These are phyloP conservation scores for Xerocomus spinulosus DNA, from an alignment of 768 basidiomycete species.

Conservation along the genomic window DNA sequence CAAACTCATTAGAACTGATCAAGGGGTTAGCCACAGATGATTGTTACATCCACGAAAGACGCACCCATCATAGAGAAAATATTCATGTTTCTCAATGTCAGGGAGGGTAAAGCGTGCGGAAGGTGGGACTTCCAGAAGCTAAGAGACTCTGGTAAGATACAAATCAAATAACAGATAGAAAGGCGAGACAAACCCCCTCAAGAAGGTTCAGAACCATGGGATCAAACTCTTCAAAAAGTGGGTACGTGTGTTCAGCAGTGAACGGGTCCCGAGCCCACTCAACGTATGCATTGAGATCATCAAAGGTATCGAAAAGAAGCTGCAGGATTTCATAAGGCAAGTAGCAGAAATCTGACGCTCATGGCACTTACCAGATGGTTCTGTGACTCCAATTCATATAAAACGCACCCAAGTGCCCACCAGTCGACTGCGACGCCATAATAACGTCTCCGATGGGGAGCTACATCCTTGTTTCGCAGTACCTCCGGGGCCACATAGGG, in stretches of 20 bases:
- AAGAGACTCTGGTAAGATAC: neutral
- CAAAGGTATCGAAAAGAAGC: conserved; percentile 30
- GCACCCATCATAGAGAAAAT: conserved; percentile 24
- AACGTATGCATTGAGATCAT: conserved; percentile 22
- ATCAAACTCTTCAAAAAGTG: conserved; percentile 21
- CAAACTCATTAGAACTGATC: conserved; percentile 23
- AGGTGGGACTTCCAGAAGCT: conserved; percentile 20
- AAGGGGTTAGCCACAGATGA: conserved; percentile 3
- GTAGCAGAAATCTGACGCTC: neutral
- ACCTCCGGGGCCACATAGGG: conserved; percentile 42
- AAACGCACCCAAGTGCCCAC: conserved; percentile 40
- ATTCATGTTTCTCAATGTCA: conserved; percentile 24
- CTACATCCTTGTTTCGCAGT: conserved; percentile 21
- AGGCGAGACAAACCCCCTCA: conserved; percentile 23
- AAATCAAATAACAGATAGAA: neutral
- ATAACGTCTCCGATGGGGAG: conserved; percentile 2
- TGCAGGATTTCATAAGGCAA: conserved; percentile 8
- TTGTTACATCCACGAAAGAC: conserved; percentile 4
- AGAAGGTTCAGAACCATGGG: conserved; percentile 25
- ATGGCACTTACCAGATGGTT: conserved; percentile 19
- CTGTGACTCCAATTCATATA: conserved; percentile 35
- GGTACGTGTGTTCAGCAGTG: conserved; percentile 22
- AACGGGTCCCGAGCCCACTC: conserved; percentile 10
- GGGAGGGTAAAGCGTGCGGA: conserved; percentile 12
- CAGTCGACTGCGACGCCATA: conserved; percentile 38